Evolutionary conservation across 2,329 filamentous ascomycete species (phyloP).

Genomic region (Neofusicoccum parvum): DNA sequence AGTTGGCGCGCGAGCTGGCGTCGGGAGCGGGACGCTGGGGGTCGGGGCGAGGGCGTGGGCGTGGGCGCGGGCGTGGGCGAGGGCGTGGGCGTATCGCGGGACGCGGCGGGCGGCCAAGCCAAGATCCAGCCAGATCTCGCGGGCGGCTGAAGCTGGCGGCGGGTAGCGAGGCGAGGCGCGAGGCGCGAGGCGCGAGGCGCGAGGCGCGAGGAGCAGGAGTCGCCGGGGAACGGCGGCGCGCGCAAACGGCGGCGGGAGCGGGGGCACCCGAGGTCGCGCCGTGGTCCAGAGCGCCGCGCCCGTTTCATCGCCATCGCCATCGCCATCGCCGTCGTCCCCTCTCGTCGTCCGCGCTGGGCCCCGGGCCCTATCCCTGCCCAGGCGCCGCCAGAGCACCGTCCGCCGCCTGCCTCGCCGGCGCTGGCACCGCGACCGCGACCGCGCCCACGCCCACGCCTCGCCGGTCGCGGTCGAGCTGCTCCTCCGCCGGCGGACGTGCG

Average conservation of each 20-base stretch:
- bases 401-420: not conserved
- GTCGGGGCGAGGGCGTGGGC: too few species aligned
- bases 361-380: not conserved
- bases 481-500: not conserved
- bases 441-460: not conserved
- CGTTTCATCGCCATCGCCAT: constrained; percentile 12
- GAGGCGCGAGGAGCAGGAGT: too few species aligned
- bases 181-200: too few species aligned
- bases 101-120: too few species aligned
- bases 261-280: too few species aligned
- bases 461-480: not conserved
- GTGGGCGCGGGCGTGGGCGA: too few species aligned
- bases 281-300: not conserved
- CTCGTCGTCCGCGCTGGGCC: not conserved
- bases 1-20: not conserved
- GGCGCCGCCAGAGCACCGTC: not conserved
- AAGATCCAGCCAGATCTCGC: too few species aligned
- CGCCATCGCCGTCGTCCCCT: not conserved
- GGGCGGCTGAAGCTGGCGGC: too few species aligned
- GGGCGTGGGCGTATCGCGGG: too few species aligned
- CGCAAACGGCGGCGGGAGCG: too few species aligned
- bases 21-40: not conserved
- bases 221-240: too few species aligned
- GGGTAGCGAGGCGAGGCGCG: too few species aligned
- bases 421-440: constrained; percentile 1